Base-by-base conservation (phyloP, 805 yeast species). In the Yamadazyma akitaensis region DNA sequence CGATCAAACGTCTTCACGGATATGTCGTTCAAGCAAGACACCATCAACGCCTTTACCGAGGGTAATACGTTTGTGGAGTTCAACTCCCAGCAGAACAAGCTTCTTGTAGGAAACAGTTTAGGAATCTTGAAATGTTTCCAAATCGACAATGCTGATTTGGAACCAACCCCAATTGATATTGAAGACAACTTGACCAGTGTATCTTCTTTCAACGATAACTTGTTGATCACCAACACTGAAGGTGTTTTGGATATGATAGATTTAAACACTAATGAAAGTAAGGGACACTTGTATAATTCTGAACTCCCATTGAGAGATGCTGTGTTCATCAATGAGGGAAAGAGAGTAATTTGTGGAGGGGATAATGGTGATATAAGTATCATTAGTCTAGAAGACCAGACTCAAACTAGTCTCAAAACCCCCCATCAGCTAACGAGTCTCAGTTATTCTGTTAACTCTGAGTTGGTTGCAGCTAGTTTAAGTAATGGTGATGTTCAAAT, bases 331-430 rank as follows among this genome's bases (percentile, higher is more conserved):
- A 86, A 85, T 53, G 79, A 77, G 42, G 89, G 85, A 0, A 74
- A 77, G 31, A 68, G 79, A 58, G 68, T 75, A 1, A 68, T 81
- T 1, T 74, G 81, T 49, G 90, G 84, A 21, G 91, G 92, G 34
- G 87, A 84, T 52, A 85, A 81, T 51, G 75, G 77, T 37, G 80
- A 80, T 46, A 62, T 85, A 36, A 67, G 70, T 2, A 57, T 84
- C 2, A 60, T 82, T 1, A 43, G 44, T 18, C 37, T 44, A 24
- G 38, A 40, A 17, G 46, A 45, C 19, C 80, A 77, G 43, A 38
- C 53, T 19, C 56, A 57, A 18, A 62, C 12, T 67, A 60, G 30
- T 11, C 61, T 72, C 32, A 64, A 61, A 35, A 61, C 71, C 0
- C 72, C 77, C 0, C 89, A 84, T 46, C 86, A 81, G 60, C 63